phyloP scores from a whole-genome alignment of 768 basidiomycete species.

The Trametes meyenii region DNA sequence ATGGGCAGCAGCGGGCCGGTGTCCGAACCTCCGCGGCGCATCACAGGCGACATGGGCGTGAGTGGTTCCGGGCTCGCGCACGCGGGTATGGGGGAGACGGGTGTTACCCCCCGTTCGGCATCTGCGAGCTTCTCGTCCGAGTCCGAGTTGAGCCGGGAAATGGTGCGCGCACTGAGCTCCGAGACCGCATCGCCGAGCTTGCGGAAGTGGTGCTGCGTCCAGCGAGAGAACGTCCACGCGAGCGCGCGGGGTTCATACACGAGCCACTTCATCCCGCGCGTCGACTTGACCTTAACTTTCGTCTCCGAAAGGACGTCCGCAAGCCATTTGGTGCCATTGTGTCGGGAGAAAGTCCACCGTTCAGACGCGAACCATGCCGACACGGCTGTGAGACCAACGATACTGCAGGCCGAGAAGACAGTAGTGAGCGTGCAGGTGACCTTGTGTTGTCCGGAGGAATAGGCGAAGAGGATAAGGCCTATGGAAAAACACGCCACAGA shows the following conservation, averaged over 20 bases:
- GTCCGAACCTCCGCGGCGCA: conserved; percentile 24
- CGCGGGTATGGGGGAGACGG: conserved; percentile 5
- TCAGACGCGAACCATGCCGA: conserved; percentile 77
- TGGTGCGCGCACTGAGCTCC: conserved; percentile 17
- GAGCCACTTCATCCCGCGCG: conserved; percentile 30
- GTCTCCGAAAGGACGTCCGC: conserved; percentile 51
- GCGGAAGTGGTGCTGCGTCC: conserved; percentile 22
- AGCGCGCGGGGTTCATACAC: conserved; percentile 29
- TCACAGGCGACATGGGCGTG: conserved; percentile 14
- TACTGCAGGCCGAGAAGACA: conserved; percentile 74
- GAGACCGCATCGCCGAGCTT: conserved; percentile 24
- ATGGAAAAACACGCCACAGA: conserved; percentile 84
- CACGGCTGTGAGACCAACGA: conserved; percentile 69
- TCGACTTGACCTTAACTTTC: conserved; percentile 25
- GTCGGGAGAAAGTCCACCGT: conserved; percentile 61
- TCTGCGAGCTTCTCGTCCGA: conserved; percentile 17
- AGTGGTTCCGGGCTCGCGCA: conserved; percentile 27
- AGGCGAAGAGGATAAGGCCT: conserved; percentile 76
- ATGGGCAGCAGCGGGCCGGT: conserved; percentile 26
- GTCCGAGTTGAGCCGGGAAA: conserved; percentile 5
- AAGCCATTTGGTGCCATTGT: conserved; percentile 72
- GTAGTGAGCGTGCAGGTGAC: conserved; percentile 74
- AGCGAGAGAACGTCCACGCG: conserved; percentile 22
- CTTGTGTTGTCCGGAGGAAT: conserved; percentile 63
- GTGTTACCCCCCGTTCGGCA: conserved; percentile 11